Conservation (phyloP, 306 rosid species). For the Glycine tomentella region DNA sequence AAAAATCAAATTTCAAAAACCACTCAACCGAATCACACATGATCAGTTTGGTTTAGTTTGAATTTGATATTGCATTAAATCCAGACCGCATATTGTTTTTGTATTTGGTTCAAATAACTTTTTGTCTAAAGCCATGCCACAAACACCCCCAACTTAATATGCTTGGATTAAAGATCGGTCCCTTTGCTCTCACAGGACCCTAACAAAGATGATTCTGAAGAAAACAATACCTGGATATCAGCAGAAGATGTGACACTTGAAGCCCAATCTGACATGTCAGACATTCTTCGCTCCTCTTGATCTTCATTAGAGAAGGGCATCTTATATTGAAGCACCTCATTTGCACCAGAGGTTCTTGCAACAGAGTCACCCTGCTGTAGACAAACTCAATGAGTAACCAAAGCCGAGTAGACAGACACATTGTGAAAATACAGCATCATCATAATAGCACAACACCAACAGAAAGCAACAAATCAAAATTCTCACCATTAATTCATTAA, state of each 20-base stretch:
- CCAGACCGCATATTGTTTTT: too few relatives aligned
- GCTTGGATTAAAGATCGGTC: background rate
- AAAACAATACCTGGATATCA: constrained; percentile 46
- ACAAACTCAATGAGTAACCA: constrained; percentile 36
- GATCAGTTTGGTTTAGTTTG: too few relatives aligned
- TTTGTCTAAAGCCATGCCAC: too few relatives aligned
- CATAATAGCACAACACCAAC: background rate
- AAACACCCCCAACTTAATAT: background rate
- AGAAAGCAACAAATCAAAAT: background rate
- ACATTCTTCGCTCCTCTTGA: constrained; percentile 96
- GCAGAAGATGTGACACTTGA: constrained; percentile 83
- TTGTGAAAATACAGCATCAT: background rate
- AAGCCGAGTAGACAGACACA: constrained; percentile 1
- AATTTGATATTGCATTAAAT: too few relatives aligned
- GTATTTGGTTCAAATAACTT: too few relatives aligned
- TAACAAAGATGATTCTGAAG: background rate
- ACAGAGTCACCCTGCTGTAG: constrained; percentile 47
- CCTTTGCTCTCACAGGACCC: constrained; percentile 10
- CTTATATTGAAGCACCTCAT: constrained; percentile 63
- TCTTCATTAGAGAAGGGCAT: constrained; percentile 62
- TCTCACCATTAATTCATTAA: constrained; percentile 55
- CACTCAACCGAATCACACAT: too few relatives aligned
- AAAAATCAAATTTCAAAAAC: too few relatives aligned
- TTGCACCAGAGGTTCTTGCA: background rate
- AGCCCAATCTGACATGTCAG: constrained; percentile 90